These are phyloP conservation scores for Verticillium zaregamsianum DNA, from an alignment of 2,329 filamentous ascomycete genomes.

Conservation along the genomic window DNA sequence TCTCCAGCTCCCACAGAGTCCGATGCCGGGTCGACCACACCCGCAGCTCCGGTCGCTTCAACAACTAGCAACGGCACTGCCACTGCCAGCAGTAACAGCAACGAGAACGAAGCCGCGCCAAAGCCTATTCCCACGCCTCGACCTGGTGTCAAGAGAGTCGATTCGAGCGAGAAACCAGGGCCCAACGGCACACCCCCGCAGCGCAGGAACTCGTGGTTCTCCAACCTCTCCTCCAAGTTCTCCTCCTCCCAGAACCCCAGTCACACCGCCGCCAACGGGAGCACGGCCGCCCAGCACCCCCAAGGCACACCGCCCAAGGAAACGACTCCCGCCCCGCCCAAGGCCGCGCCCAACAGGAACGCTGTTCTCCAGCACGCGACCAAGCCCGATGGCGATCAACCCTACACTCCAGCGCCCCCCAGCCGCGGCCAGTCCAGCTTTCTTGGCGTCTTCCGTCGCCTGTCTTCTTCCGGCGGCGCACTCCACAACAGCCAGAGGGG, in stretches of 20 bases:
- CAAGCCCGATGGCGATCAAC: slow-evolving; percentile 55
- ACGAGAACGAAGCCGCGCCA: slow-evolving; percentile 8
- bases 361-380: slow-evolving; percentile 55
- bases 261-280: slow-evolving; percentile 22
- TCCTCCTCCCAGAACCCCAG: slow-evolving; percentile 50
- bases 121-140: slow-evolving; percentile 24
- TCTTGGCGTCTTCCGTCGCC: slow-evolving; percentile 73
- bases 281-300: slow-evolving; percentile 22
- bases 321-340: slow-evolving; percentile 28
- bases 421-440: slow-evolving; percentile 67
- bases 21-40: not conserved
- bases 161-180: slow-evolving; percentile 24
- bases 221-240: slow-evolving; percentile 89
- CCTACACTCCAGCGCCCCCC: slow-evolving; percentile 72
- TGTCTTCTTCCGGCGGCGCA: slow-evolving; percentile 64
- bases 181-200: slow-evolving; percentile 32
- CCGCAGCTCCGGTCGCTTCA: slow-evolving; percentile 5
- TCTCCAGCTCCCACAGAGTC: not conserved
- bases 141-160: slow-evolving; percentile 23
- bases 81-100: slow-evolving; percentile 5
- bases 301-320: slow-evolving; percentile 29
- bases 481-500: slow-evolving; percentile 43
- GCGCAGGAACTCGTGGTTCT: slow-evolving; percentile 83
- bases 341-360: slow-evolving; percentile 48
- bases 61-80: slow-evolving; percentile 1